Evolutionary conservation across 768 basidiomycete genomes (phyloP), one percentile per base, ranked within the genome.

Genomic region (Chalciporus chontae): DNA sequence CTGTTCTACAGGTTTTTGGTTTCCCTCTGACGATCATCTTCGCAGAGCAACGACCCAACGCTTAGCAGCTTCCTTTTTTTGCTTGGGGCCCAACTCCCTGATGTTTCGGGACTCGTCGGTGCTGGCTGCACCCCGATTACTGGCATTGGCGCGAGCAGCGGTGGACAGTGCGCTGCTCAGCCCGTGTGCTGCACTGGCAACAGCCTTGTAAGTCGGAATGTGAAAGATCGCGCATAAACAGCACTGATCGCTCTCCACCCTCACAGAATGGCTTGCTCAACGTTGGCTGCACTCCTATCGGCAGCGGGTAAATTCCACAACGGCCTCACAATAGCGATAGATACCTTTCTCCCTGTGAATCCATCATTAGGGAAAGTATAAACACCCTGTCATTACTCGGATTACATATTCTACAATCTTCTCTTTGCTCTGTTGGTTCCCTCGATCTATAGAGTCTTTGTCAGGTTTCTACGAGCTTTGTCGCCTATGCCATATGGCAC

Each of bases 151-250:
- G 45, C 26, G 1, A 29, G 29, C 23, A 29, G 21, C 17, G 34
- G 32, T 8, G 13, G 8, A 5, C 15, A 26, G 14, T 48, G 47
- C 41, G 19, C 23, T 2, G 21, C 36, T 14, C 23, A 48, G 41
- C 47, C 47, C 24, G 34, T 48, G 11, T 48, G 41, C 34, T 48
- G 47, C 47, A 48, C 23, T 15, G 24, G 15, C 6, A 42, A 48
- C 11, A 8, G 5, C 15, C 40, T n/a, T 17, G 47, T 48, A 31
- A 37, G 47, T 34, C 17, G 14, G 3, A 15, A 4, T 32, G 9
- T 14, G 3, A 34, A 14, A 7, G 2, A 34, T 3, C 4, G n/a
- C 14, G 29, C 13, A 26, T 21, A 38, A 40, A 6, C 21, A 40
- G 45, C 36, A 32, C 45, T 43, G 32, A 36, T 45, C 15, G n/a